Evolutionary conservation across 1,284 basidiomycete genomes (phyloP), one percentile per base, ranked within the genome.

Genomic region (Ustilago lituana): DNA sequence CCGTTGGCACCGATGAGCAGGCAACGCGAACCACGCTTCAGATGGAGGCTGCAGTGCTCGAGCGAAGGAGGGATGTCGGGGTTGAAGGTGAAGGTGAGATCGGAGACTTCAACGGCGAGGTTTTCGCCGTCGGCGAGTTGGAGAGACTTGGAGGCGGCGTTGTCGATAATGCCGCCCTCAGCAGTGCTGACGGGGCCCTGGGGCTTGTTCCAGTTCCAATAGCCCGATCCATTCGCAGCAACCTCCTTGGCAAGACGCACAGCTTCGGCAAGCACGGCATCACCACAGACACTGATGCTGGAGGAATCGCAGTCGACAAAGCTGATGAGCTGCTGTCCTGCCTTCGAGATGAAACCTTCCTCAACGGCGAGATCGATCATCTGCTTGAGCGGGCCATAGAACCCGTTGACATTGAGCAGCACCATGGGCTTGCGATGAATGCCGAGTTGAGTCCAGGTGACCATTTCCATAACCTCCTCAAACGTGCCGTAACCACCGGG

Each of bases 401-500:
- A 95, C 1, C 87, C 87, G 44, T 87, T 86, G 32, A 94, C 89
- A 79, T 96, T 94, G 40, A 94, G 76, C 39, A 95, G 84, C 27
- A 95, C 83, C 52, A 94, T 88, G 14, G 93, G 91, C 84, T 93
- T 93, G 48, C 87, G 85, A 81, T 95, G 93, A 58, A 96, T 93
- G 19, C 91, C 91, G 15, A 96, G 84, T 80, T 94, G 91, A 9
- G 88, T 89, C 94, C 94, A 97, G 3, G 93, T 94, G 35, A 90
- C 87, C 69, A 92, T 93, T 83, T 96, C 94, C 45, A 96, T 83
- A 22, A 93, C 85, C 50, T 96, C 94, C 82, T 96, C 94, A 71
- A 92, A 92, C 0, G 93, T 95, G 15, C 93, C 93, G 77, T 88
- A 94, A 0, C 94, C 94, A 31, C 94, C 94, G 5, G 94, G 93